phyloP scores from a whole-genome alignment of 495 filamentous ascomycete species.

The Annulohypoxylon stygium region DNA sequence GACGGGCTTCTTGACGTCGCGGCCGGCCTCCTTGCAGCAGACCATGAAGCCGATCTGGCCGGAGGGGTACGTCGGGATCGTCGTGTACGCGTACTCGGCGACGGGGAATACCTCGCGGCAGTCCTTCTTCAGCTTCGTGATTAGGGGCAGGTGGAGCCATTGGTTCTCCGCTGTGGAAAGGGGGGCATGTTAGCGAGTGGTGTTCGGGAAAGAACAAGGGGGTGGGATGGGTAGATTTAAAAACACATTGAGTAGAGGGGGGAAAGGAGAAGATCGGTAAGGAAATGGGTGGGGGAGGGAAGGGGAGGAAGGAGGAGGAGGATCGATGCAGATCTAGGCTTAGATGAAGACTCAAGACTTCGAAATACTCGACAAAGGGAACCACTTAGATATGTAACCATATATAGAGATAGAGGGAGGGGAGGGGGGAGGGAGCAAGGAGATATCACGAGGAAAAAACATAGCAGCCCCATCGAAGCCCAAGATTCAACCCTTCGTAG shows the following conservation, averaged over 20 bases:
- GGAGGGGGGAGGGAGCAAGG: not conserved
- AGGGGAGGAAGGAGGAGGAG: not conserved
- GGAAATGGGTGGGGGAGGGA: not conserved
- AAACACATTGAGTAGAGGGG: not conserved
- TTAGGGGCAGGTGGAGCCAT: slow-evolving; percentile 95
- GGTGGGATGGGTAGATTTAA: not conserved
- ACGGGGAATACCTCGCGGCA: slow-evolving; percentile 98
- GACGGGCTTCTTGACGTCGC: slow-evolving; percentile 85
- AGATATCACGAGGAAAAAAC: slow-evolving; percentile 36
- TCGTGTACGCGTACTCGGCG: slow-evolving; percentile 98
- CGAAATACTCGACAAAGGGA: slow-evolving; percentile 7
- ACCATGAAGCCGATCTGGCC: slow-evolving; percentile 99
- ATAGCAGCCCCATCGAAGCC: slow-evolving; percentile 29
- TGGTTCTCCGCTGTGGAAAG: slow-evolving; percentile 88
- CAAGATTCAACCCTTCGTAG: slow-evolving; percentile 40
- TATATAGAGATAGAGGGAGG: slow-evolving; percentile 17
- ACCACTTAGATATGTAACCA: not conserved
- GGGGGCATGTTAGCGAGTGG: slow-evolving; percentile 24
- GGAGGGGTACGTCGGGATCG: slow-evolving; percentile 98
- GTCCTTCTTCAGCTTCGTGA: slow-evolving; percentile 91
- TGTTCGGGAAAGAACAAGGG: not conserved
- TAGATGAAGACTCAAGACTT: slow-evolving; percentile 1
- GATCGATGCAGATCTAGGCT: not conserved
- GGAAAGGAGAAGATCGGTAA: not conserved
- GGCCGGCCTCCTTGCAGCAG: slow-evolving; percentile 90